Percentiles rank a stretch among this genome's conserved stretches.
phyloP scores from a whole-genome alignment of 2,329 filamentous ascomycete genomes.

The Aspergillus chevalieri region DNA sequence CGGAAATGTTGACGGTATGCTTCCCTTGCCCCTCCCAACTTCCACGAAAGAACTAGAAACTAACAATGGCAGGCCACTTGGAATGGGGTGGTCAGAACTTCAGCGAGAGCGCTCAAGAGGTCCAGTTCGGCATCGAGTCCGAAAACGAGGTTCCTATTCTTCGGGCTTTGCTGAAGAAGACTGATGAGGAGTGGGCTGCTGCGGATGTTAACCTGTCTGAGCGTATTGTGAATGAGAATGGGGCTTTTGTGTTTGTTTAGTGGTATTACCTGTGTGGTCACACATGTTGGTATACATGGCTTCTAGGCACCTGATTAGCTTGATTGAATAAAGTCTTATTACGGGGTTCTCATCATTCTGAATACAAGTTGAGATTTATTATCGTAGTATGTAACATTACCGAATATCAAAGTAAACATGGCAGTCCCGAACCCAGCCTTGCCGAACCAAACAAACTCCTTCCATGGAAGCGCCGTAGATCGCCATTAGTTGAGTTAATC shows the following conservation, averaged over 20 bases:
- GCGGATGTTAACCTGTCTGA: slow-evolving; percentile 14
- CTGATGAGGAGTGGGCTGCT: not conserved
- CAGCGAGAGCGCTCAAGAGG: slow-evolving; percentile 5
- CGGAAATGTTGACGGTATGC: slow-evolving; percentile 13
- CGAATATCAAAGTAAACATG: not conserved
- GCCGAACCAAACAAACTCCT: too few species aligned
- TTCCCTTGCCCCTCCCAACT: not conserved
- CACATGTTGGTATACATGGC: too few species aligned
- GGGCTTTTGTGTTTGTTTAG: not conserved
- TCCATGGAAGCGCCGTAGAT: too few species aligned
- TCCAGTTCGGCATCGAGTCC: slow-evolving; percentile 12
- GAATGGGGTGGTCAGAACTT: slow-evolving; percentile 11
- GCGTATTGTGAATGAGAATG: slow-evolving; percentile 8
- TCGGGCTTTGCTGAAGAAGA: slow-evolving; percentile 7
- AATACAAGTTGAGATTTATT: too few species aligned
- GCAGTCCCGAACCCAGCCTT: not conserved
- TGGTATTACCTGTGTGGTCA: too few species aligned
- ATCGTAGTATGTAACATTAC: not conserved
- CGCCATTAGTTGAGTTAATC: not conserved
- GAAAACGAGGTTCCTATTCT: slow-evolving; percentile 12
- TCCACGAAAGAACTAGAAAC: not conserved
- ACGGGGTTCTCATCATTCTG: too few species aligned
- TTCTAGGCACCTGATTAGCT: too few species aligned
- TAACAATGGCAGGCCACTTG: slow-evolving; percentile 7
- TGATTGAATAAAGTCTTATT: too few species aligned